Evolutionary conservation across 139 green algal species (phyloP).

Genomic region (Gonium pectorale): DNA sequence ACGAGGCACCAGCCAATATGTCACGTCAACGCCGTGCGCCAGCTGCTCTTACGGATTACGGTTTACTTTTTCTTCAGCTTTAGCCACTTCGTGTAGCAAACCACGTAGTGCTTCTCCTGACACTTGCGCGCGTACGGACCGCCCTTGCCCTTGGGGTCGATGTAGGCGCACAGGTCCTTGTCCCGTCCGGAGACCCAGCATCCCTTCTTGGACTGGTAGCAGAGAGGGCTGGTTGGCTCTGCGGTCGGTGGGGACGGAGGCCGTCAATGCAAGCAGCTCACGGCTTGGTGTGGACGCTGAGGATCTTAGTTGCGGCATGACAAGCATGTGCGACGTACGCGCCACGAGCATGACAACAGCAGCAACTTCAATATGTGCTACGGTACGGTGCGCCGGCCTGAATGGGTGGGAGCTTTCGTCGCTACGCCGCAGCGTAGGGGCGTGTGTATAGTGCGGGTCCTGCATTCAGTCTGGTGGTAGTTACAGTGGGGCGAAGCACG

Average conservation of each 20-base stretch:
- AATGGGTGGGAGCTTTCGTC: too few species aligned
- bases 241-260: background rate
- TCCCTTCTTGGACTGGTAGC: background rate
- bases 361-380: background rate
- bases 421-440: too few species aligned
- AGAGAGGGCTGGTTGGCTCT: background rate
- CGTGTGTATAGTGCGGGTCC: too few species aligned
- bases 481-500: too few species aligned
- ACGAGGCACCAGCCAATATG: too few species aligned
- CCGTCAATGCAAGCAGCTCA: too few species aligned
- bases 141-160: conserved; percentile 5
- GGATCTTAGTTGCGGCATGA: too few species aligned
- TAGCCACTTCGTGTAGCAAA: conserved; percentile 27
- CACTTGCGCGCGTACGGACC: background rate
- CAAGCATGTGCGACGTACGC: background rate
- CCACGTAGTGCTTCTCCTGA: conserved; percentile 6
- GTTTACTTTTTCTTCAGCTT: too few species aligned
- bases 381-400: too few species aligned
- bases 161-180: conserved; percentile 8
- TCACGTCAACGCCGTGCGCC: too few species aligned
- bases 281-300: background rate
- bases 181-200: conserved; percentile 9
- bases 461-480: too few species aligned
- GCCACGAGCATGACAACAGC: background rate
- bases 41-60: too few species aligned